Base-by-base conservation (phyloP, 495 filamentous ascomycete genomes). In the Penicillium flavigenum region DNA sequence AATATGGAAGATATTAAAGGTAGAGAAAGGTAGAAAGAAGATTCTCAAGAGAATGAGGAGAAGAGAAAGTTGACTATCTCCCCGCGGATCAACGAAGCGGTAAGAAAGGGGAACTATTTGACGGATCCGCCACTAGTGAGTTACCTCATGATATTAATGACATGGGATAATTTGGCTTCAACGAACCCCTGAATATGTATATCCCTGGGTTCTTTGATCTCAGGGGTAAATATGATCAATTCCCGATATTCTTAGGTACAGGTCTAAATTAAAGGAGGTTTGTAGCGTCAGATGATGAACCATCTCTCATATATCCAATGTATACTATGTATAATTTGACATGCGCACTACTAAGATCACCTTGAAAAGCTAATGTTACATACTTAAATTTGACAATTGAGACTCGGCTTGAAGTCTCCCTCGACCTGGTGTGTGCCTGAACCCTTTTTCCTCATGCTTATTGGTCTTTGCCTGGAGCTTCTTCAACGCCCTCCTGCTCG, bases 11-110 rank as follows among this genome's bases (percentile, higher is more conserved):
- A 39, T 47, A 52, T 24, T 55, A 54, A 20, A 31, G 44, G 29
- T 39, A 41, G 53, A 36, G 51, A 47, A 58, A 36, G 3, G 47
- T 41, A 42, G 41, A 44, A 52, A 31, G 60, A 31, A 45, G 57
- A 47, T 59, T 57, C 38, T 57, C 38, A 45, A 19, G 41, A 51
- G 34, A 54, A 62, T 62, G 47, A 54, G 56, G 26, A 59, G 57
- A 55, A 45, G 57, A 64, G 56, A 51, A 57, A 60, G 53, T 65
- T 51, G 49, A 50, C 57, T 58, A 46, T 59, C 61, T 63, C 66
- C 66, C 66, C 66, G 66, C 66, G 66, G 66, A 68, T 68, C 62
- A 58, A 62, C 61, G 66, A 69, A 65, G 64, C 64, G 66, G 64
- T 65, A 67, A 69, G 63, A 64, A 66, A 59, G 42, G 59, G 59